A percentile compares a stretch with the other conserved stretches of the same genome.
phyloP scores from a whole-genome alignment of 1,284 basidiomycete genomes.

The Puccinia novopanici region DNA sequence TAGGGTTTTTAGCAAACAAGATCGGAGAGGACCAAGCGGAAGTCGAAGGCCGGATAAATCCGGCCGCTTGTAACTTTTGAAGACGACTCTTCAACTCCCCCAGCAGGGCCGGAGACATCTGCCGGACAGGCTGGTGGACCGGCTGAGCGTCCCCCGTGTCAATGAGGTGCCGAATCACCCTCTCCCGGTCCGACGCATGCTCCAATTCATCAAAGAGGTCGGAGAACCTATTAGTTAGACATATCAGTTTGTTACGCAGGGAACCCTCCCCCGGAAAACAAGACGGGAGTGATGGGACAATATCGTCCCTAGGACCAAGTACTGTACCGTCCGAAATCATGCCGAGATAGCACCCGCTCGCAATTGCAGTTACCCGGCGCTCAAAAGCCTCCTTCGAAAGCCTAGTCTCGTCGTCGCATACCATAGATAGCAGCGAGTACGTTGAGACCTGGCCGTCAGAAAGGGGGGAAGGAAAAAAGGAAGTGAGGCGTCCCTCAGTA shows the following conservation, averaged over 20 bases:
- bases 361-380: background rate
- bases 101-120: slow-evolving; percentile 2
- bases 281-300: background rate
- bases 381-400: background rate
- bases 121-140: slow-evolving; percentile 10
- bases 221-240: background rate
- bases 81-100: background rate
- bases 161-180: slow-evolving; percentile 2
- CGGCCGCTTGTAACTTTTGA: background rate
- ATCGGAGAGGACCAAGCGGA: slow-evolving; percentile 30
- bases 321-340: background rate
- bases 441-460: too few relatives aligned
- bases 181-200: background rate
- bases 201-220: background rate
- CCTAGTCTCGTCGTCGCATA: too few relatives aligned
- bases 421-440: slow-evolving; percentile 12
- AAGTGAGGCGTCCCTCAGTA: background rate
- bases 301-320: slow-evolving; percentile 8
- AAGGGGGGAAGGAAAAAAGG: background rate
- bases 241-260: background rate
- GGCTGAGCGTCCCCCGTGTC: slow-evolving; percentile 6
- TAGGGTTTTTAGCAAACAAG: background rate
- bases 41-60: slow-evolving; percentile 28
- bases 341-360: too few relatives aligned
- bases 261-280: background rate